A percentile compares a stretch with the other conserved stretches of the same genome.
Evolutionary conservation across 441 rosid genomes (phyloP).

Genomic region (Metrosideros polymorpha): DNA sequence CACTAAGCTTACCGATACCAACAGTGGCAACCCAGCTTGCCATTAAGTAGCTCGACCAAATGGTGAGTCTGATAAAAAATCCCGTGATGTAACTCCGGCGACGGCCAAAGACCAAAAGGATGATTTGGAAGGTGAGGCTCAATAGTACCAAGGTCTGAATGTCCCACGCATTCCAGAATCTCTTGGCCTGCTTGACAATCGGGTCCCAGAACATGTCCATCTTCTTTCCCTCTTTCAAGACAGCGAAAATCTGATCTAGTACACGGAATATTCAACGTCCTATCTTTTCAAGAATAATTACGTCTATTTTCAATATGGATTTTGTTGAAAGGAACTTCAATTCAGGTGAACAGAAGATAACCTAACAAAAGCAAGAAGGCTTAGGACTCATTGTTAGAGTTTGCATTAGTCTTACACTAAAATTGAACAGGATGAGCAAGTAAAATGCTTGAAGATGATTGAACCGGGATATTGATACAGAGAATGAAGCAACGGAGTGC

Average conservation of each 20-base stretch:
- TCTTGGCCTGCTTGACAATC: not conserved
- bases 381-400: not conserved
- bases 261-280: not conserved
- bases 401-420: not conserved
- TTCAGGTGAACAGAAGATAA: not conserved
- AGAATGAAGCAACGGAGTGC: not conserved
- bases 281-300: not conserved
- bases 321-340: not conserved
- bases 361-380: not conserved
- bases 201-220: not conserved
- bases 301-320: not conserved
- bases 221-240: not conserved
- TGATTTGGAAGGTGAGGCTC: not conserved
- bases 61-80: not conserved
- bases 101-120: not conserved
- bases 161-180: not conserved
- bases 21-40: not conserved
- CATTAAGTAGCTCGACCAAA: not conserved
- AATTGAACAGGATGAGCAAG: not conserved
- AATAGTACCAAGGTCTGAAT: not conserved
- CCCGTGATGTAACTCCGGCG: not conserved
- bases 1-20: not conserved
- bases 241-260: not conserved
- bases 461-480: not conserved
- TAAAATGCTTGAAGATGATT: not conserved